Base-by-base conservation (phyloP, 2,329 filamentous ascomycete genomes). In the Magnaporthiopsis rhizophila region DNA sequence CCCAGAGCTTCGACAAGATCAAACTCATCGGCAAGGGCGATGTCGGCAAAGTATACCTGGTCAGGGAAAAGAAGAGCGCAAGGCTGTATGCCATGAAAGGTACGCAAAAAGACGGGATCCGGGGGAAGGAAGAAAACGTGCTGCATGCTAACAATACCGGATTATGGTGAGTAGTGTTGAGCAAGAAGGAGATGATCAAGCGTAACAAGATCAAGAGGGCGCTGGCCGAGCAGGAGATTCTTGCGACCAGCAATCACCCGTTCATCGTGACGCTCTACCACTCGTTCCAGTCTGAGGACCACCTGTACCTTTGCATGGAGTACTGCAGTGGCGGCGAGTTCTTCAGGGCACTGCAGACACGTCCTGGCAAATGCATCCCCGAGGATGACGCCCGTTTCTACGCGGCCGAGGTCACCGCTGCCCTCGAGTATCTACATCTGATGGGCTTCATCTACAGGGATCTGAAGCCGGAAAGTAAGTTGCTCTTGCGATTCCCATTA, bases 181-280 rank as follows among this genome's bases (percentile, higher is more conserved):
- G 93, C 83, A 99, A 99, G 79, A 97, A 98, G 82, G 95, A 99
- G 78, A 99, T 99, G 95, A 99, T 99, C 78, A 99, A 99, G 81
- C 90, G 95, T 65, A 99, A 99, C 83, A 99, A 99, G 84, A 99
- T 99, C 80, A 99, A 99, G 84, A 88, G 95, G 74, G 95, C 95
- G 18, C 83, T 99, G 70, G 95, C 95, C 53, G 95, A 99, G 78
- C 95, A 98, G 75, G 95, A 99, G 77, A 99, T 99, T 69, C 81
- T 99, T 64, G 95, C 95, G 11, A 99, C 95, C 58, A 98, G 94
- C 81, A 99, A 99, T 71, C 95, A 99, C 72, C 95, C 95, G 0
- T 99, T 99, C 76, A 99, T 99, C 74, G 95, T 99, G 67, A 99
- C 95, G 0, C 82, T 99, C 3, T 99, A 98, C 75, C 95, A 99